Evolutionary conservation across 2,329 filamentous ascomycete species (phyloP).

Genomic region (Aspergillus pseudotamarii): DNA sequence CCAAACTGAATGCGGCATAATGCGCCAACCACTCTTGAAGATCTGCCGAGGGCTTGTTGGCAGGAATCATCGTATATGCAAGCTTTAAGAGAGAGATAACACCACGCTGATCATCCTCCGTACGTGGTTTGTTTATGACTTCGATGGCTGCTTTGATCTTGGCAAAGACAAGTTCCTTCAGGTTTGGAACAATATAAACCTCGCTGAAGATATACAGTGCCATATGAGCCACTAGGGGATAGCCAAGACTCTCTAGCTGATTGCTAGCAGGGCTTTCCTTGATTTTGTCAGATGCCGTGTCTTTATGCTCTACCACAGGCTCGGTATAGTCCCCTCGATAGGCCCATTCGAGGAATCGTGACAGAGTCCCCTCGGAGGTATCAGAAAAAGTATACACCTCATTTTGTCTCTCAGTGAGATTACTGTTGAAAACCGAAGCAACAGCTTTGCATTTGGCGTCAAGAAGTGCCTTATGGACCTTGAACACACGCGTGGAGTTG

Average conservation of each 20-base stretch:
- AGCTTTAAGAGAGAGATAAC: neutral
- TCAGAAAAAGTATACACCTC: slow-evolving; percentile 3
- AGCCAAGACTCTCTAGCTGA: neutral
- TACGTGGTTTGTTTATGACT: neutral
- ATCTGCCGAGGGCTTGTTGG: neutral
- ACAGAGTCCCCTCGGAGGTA: slow-evolving; percentile 8
- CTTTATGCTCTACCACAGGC: neutral
- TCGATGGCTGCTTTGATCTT: slow-evolving; percentile 4
- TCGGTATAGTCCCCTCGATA: slow-evolving; percentile 13
- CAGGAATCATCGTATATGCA: neutral
- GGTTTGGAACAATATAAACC: slow-evolving; percentile 4
- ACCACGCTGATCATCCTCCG: neutral
- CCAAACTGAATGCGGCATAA: neutral
- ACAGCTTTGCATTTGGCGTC: slow-evolving; percentile 8
- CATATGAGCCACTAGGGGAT: slow-evolving; percentile 10
- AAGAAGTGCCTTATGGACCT: slow-evolving; percentile 12
- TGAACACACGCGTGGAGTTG: slow-evolving; percentile 2
- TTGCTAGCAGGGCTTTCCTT: neutral
- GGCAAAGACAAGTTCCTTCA: slow-evolving; percentile 10
- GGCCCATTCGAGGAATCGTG: slow-evolving; percentile 13
- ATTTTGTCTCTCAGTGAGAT: neutral
- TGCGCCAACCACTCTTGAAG: neutral
- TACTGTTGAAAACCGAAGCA: neutral
- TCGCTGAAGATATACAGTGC: slow-evolving; percentile 14
- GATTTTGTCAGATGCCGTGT: neutral